Conservation (phyloP, 345 rosid species). For the Gossypium thurberi region DNA sequence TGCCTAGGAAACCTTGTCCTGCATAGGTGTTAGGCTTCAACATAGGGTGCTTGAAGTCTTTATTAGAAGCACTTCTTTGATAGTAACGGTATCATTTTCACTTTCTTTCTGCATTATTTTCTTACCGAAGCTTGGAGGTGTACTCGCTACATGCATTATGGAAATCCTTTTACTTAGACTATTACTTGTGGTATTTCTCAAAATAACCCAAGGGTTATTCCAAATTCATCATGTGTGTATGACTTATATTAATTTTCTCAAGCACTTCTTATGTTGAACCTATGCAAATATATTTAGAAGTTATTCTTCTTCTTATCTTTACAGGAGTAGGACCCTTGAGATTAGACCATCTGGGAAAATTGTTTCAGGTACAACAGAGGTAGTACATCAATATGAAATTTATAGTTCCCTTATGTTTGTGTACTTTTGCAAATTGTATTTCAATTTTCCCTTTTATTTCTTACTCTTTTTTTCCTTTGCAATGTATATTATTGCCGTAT, state of each 20-base stretch:
- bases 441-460: neutral
- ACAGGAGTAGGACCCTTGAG: constrained; percentile 60
- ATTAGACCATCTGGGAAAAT: constrained; percentile 64
- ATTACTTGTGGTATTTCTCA: neutral
- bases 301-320: constrained; percentile 7
- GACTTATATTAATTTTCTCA: neutral
- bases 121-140: neutral
- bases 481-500: neutral
- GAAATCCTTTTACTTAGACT: neutral
- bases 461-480: neutral
- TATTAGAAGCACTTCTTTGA: neutral
- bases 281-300: neutral
- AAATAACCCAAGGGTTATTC: neutral
- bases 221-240: neutral
- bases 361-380: constrained; percentile 83
- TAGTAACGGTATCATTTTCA: too few relatives aligned
- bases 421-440: neutral
- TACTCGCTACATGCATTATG: neutral
- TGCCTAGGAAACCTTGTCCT: neutral
- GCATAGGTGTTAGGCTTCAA: neutral
- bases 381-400: constrained; percentile 17
- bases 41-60: neutral
- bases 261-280: neutral
- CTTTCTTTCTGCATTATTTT: neutral
- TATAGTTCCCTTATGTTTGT: neutral